Base-by-base conservation (phyloP, 768 basidiomycete genomes). In the Mycena albidolilacea region DNA sequence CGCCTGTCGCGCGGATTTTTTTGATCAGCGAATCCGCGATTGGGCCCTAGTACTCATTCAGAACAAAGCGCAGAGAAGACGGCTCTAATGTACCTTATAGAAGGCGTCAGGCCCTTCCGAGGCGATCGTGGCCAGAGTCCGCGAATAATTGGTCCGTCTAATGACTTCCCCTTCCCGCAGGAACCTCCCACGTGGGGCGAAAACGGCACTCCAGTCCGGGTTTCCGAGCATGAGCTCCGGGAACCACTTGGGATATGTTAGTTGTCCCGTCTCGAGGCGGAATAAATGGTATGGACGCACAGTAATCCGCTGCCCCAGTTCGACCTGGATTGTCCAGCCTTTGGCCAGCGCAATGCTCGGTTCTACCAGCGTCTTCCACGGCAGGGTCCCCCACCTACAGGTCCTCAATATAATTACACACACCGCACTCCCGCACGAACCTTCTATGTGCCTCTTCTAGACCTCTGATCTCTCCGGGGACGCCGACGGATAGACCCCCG, bases 391-490 rank as follows among this genome's bases (percentile, higher is more conserved):
- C 91, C 97, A 98, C 35, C 91, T 88, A 39, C 97, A 93, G 0
- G 93, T 79, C 91, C 38, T 69, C 1, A 63, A 57, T 61, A 55
- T 17, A 5, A 48, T 43, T 43, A 23, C 97, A 85, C 35, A 87
- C 81, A 84, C 81, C 97, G 96, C 97, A 0, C 91, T 85, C 77
- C 50, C 82, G 87, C 0, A 95, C 97, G 90, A 95, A 98, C 38
- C 91, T 87, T 52, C 86, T 84, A 81, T 98, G 94, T 0, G 95
- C 95, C 79, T 92, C 93, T 80, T 93, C 90, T 41, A 98, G 87
- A 11, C 97, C 98, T 30, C 93, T 89, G 58, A 99, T 80, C 83
- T 99, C 97, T 10, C 97, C 94, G 1, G 98, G 98, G 0, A 98
- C 92, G 30, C 90, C 97, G n/a, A 97, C 90, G 7, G 96, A 81